A percentile compares a stretch with the other conserved stretches of the same genome.
These are phyloP conservation scores for Brassica hybrid DNA, from an alignment of 441 rosid species.

Conservation along the genomic window DNA sequence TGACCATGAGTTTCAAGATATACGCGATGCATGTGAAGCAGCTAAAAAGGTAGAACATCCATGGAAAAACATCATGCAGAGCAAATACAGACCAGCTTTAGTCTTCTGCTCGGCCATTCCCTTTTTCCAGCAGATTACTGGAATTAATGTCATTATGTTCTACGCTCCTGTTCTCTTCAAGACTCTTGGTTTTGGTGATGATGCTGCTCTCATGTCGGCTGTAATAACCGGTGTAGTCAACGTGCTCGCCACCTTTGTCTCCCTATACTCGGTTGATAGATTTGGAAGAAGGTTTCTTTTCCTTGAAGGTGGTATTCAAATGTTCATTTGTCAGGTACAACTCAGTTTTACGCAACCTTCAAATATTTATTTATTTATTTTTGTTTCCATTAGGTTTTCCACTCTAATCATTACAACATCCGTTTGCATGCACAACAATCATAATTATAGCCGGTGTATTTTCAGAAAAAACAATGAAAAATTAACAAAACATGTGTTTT, in stretches of 20 bases:
- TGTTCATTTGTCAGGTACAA: slow-evolving; percentile 52
- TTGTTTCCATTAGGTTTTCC: too few relatives aligned
- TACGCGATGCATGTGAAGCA: slow-evolving; percentile 45
- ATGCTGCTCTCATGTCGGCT: slow-evolving; percentile 57
- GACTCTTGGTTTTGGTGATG: slow-evolving; percentile 51
- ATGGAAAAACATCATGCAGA: slow-evolving; percentile 45
- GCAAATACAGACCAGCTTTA: slow-evolving; percentile 57
- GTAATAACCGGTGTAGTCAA: slow-evolving; percentile 53
- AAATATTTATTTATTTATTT: too few relatives aligned
- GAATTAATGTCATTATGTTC: slow-evolving; percentile 57
- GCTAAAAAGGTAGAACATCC: slow-evolving; percentile 49
- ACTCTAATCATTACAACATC: too few relatives aligned
- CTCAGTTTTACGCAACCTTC: neutral
- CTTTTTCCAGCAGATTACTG: slow-evolving; percentile 55
- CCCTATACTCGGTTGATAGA: slow-evolving; percentile 47
- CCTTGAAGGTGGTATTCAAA: slow-evolving; percentile 54
- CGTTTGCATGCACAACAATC: too few relatives aligned
- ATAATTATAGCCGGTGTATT: too few relatives aligned
- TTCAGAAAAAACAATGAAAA: too few relatives aligned
- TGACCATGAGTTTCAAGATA: slow-evolving; percentile 50
- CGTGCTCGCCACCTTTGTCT: slow-evolving; percentile 44
- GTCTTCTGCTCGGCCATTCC: slow-evolving; percentile 47
- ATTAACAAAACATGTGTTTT: too few relatives aligned
- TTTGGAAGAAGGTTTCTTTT: slow-evolving; percentile 51
- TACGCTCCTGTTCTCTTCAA: slow-evolving; percentile 60